Base-by-base conservation (phyloP, 2,329 filamentous ascomycete genomes). In the Aspergillus sp. region DNA sequence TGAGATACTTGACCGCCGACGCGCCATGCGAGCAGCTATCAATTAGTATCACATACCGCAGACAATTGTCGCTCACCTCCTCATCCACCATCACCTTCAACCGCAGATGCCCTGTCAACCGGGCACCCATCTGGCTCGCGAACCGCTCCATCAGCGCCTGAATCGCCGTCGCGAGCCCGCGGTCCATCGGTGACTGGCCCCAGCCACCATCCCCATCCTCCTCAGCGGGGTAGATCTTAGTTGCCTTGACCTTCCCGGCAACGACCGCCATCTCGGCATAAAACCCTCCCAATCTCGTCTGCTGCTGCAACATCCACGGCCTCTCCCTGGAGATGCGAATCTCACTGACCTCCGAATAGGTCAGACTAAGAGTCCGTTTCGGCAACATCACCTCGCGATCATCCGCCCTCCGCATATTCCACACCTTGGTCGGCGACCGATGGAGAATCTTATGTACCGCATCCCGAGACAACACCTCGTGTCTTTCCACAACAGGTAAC, bases 241-340 rank as follows among this genome's bases (percentile, higher is more conserved):
- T 91, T 0, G 84, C 85, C 53, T 83, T 84, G 15, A 93, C 83
- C 36, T 82, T 74, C 1, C 89, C 89, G 0, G 79, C 76, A n/a
- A 92, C 79, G 4, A 92, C 77, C 2, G 92, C 79, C 0, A 89
- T 78, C 66, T 92, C 89, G 2, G 90, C 91, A 73, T 88, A 90
- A 70, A 87, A 92, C 71, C 92, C 89, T 0, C 81, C 79, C 0
- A 85, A 83, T 0, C 82, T 80, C 63, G 90, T 84, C 71, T 84
- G 91, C 69, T 91, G 86, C 69, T 93, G 89, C 23, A 92, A 71
- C 61, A 91, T 81, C 82, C 87, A 91, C 0, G 88, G 84, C 2
- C 80, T 78, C 0, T 81, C 70, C 12, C 79, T 73, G 2, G 84
- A 85, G 45, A 89, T 84, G 1, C 72, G 77, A 13, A 92, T 79